phyloP scores from a whole-genome alignment of 306 rosid species.

The Vicia sativa region DNA sequence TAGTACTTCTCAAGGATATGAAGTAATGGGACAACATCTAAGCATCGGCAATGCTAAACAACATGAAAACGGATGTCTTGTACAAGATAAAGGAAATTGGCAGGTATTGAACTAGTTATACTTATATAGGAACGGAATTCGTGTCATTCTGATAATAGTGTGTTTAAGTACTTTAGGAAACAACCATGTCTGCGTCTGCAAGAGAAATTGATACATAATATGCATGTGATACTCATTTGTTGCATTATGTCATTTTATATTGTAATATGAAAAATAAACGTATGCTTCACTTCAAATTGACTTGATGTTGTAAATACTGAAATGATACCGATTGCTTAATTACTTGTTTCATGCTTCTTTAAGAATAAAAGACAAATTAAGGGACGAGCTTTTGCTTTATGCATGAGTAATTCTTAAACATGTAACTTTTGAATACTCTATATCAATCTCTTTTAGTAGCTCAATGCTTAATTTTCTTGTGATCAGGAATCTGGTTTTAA shows the following conservation, averaged over 20 bases:
- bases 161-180: background rate
- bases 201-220: background rate
- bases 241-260: constrained; percentile 9
- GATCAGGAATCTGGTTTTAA: constrained; percentile 51
- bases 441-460: constrained; percentile 27
- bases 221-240: background rate
- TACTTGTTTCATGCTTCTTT: constrained; percentile 22
- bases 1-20: constrained; percentile 57
- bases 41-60: constrained; percentile 42
- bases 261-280: background rate
- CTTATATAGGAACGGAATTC: constrained; percentile 9
- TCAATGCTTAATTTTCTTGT: constrained; percentile 36
- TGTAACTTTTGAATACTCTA: constrained; percentile 14
- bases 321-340: background rate
- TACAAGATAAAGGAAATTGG: constrained; percentile 53
- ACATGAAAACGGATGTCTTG: constrained; percentile 43
- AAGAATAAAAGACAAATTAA: constrained; percentile 1
- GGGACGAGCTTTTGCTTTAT: background rate
- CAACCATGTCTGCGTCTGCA: constrained; percentile 26
- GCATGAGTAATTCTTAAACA: constrained; percentile 8
- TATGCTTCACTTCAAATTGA: background rate
- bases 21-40: constrained; percentile 40
- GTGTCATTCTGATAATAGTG: constrained; percentile 1
- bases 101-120: constrained; percentile 55
- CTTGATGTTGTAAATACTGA: background rate